Evolutionary conservation across 176 grass and related monocot species (phyloP), one percentile per base, ranked within the genome.

Genomic region (Tillandsia fasciculata): DNA sequence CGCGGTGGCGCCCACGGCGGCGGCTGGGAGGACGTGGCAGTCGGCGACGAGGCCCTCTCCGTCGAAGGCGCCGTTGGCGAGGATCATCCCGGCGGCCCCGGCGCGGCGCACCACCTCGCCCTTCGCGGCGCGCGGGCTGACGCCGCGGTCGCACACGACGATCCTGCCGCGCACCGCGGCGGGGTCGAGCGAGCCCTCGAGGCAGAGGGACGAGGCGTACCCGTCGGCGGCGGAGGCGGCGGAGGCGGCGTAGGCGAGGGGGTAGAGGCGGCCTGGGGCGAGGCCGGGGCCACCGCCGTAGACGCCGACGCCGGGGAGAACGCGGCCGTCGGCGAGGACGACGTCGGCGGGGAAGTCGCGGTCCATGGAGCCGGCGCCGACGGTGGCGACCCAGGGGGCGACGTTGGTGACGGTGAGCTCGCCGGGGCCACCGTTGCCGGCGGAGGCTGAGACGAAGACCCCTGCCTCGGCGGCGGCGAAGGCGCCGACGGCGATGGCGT

Each of bases 321-420:
- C 64, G 14, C 76, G 77, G 9, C 92, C 92, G 24, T 90, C 23
- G 48, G 86, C 86, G 52, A 96, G 86, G 10, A 79, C 78, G 51
- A 92, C 92, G 50, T 92, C 90, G 12, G 92, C 88, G 18, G 92
- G 92, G 76, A 96, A 96, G 52, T 87, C 81, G 27, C 92, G 83
- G 57, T 96, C 92, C 92, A 96, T 96, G 70, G 92, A 96, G 3
- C 92, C 92, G 0, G 88, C 92, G 7, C 92, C 88, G 1, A 96
- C 88, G 61, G 92, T 96, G 64, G 86, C 74, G 65, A 96, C 83
- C 92, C 92, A 96, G 1, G 88, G 92, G 3, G 88, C 86, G 49
- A 96, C 86, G 85, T 96, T 96, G 79, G 92, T 92, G 3, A 90
- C 92, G 0, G 88, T 92, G 59, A 96, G 75, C 0, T 86, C 92